phyloP scores from a whole-genome alignment of 805 yeast genomes.

The Grigorovia humatica region DNA sequence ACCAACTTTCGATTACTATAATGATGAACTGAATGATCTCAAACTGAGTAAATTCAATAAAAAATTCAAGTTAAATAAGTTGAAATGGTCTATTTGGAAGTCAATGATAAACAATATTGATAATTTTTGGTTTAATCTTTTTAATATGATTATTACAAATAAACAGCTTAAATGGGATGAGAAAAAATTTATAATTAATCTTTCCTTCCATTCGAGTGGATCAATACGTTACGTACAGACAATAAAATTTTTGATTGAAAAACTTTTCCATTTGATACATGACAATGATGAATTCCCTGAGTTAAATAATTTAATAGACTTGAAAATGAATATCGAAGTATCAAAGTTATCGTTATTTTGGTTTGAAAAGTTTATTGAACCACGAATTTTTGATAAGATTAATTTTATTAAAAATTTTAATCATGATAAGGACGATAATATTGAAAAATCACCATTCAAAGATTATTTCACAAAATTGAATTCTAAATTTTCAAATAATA shows the following conservation, averaged over 20 bases:
- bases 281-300: background rate
- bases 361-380: slow-evolving; percentile 23
- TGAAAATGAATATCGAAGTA: slow-evolving; percentile 18
- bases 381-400: slow-evolving; percentile 12
- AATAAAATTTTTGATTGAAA: slow-evolving; percentile 22
- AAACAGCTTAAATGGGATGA: background rate
- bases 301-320: background rate
- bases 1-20: slow-evolving; percentile 28
- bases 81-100: slow-evolving; percentile 19
- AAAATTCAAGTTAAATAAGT: slow-evolving; percentile 21
- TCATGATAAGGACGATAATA: background rate
- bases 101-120: slow-evolving; percentile 19
- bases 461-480: slow-evolving; percentile 23
- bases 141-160: background rate
- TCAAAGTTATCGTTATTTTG: slow-evolving; percentile 24
- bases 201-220: slow-evolving; percentile 21
- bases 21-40: slow-evolving; percentile 21
- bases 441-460: slow-evolving; percentile 25
- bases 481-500: slow-evolving; percentile 13
- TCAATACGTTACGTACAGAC: slow-evolving; percentile 28
- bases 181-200: background rate
- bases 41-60: slow-evolving; percentile 22
- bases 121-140: slow-evolving; percentile 14
- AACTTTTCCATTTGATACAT: slow-evolving; percentile 10
- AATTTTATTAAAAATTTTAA: slow-evolving; percentile 9